These are phyloP conservation scores for Aethionema arabicum DNA, from an alignment of 345 rosid genomes.

Conservation along the genomic window DNA sequence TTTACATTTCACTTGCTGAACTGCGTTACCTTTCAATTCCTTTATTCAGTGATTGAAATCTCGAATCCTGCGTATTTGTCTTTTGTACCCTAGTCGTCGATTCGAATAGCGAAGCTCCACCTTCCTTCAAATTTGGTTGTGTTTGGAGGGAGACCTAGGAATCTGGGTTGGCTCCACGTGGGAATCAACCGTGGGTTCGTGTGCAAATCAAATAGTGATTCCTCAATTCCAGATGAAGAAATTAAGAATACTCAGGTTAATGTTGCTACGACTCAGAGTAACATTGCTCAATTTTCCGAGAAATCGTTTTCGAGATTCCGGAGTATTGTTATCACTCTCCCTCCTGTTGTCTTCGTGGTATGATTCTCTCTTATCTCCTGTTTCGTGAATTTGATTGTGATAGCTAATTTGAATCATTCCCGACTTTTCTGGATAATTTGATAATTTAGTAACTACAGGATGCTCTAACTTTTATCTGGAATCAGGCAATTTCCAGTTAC, in stretches of 20 bases:
- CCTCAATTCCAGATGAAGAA: constrained; percentile 41
- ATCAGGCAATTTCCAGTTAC: neutral
- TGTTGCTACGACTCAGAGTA: constrained; percentile 24
- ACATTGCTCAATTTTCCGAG: constrained; percentile 12
- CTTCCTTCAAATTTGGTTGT: constrained; percentile 36
- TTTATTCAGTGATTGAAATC: neutral
- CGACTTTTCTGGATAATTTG: constrained; percentile 7
- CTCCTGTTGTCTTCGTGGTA: constrained; percentile 68
- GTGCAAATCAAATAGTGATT: constrained; percentile 41
- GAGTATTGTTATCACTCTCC: constrained; percentile 43
- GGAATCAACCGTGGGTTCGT: constrained; percentile 23
- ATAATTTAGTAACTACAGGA: neutral
- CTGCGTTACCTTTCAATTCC: neutral
- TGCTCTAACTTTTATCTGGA: neutral
- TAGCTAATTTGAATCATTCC: neutral
- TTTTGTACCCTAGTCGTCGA: constrained; percentile 40
- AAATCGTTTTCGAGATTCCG: constrained; percentile 39
- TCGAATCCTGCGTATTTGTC: neutral
- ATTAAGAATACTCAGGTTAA: constrained; percentile 28
- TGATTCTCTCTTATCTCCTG: constrained; percentile 3
- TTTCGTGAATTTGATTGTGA: neutral
- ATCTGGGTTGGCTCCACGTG: constrained; percentile 26
- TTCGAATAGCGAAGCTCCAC: constrained; percentile 38
- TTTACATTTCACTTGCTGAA: neutral
- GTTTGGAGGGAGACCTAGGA: constrained; percentile 30